These are phyloP conservation scores for Leccinum olivaceopallidum DNA, from an alignment of 768 basidiomycete genomes.

Conservation along the genomic window DNA sequence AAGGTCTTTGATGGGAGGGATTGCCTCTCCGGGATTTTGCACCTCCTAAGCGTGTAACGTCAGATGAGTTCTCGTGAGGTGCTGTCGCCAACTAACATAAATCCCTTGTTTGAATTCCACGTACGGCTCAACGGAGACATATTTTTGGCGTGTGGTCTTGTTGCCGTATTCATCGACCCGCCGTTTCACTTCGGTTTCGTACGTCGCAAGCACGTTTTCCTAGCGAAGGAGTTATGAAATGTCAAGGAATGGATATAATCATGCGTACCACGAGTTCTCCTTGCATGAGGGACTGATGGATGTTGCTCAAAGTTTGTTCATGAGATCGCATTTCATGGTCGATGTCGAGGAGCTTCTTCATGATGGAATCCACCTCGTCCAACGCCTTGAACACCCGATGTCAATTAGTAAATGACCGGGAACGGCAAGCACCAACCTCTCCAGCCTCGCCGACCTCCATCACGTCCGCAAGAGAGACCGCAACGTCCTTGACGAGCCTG, in stretches of 20 bases:
- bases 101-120: slow-evolving; percentile 60
- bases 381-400: slow-evolving; percentile 43
- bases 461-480: slow-evolving; percentile 60
- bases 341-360: slow-evolving; percentile 70
- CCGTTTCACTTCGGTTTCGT: slow-evolving; percentile 46
- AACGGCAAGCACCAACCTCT: slow-evolving; percentile 41
- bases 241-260: background rate
- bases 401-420: background rate
- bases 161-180: slow-evolving; percentile 47
- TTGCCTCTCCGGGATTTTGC: slow-evolving; percentile 59
- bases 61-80: slow-evolving; percentile 4
- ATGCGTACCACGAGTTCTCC: slow-evolving; percentile 60
- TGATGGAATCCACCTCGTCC: slow-evolving; percentile 59
- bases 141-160: slow-evolving; percentile 79
- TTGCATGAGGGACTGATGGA: slow-evolving; percentile 56
- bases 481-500: slow-evolving; percentile 51
- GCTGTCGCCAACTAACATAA: slow-evolving; percentile 49
- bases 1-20: slow-evolving; percentile 77
- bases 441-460: slow-evolving; percentile 52
- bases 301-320: slow-evolving; percentile 48
- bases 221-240: slow-evolving; percentile 26
- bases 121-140: slow-evolving; percentile 63
- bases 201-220: slow-evolving; percentile 53
- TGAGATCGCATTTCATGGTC: slow-evolving; percentile 61
- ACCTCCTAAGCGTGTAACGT: slow-evolving; percentile 51